Evolutionary conservation across 2,329 filamentous ascomycete species (phyloP), one percentile per base, ranked within the genome.

Genomic region (Chaetothyriales sp.): DNA sequence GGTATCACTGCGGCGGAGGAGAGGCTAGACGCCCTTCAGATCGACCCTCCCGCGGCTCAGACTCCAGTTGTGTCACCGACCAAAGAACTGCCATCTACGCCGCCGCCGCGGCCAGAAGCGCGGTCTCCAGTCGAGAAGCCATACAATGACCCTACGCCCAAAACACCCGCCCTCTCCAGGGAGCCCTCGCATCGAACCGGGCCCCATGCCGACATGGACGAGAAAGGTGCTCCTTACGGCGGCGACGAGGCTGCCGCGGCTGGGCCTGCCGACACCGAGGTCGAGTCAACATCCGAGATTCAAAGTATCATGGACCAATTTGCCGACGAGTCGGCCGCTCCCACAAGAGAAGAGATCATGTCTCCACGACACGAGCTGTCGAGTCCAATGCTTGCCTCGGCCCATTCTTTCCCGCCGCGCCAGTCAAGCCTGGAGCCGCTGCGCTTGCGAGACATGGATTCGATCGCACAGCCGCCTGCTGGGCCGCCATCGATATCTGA

Each of bases 231-330:
- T 8, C 13, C 40, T 8, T 22, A 52, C 33, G 18, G 20, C 13
- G 22, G 8, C 33, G 46, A 40, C 4, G 54, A 44, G 5, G 48
- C 52, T 33, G 51, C 60, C 45, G 56, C 61, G 47, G 60, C 59
- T 52, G 44, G 56, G 53, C n/a, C 59, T 56, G 13, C 51, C 40
- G 75, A 75, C 50, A 59, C 45, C 22, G 63, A 73, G 37, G 78
- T 78, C 48, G 81, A 80, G 49, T 87, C 86, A 1, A 80, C 81
- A 54, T 83, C 84, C 5, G 92, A 98, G 70, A 95, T 98, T 54
- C 87, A 95, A 69, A 94, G 79, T 65, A 97, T 98, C 66, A 97
- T 98, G 87, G 87, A 88, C 56, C 92, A 97, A 68, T 97, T 97
- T 61, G 83, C 85, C 60, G 82, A 86, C 63, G 80, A 80, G 48